phyloP scores from a whole-genome alignment of 2,329 filamentous ascomycete genomes.

The Bipolaris cookei region DNA sequence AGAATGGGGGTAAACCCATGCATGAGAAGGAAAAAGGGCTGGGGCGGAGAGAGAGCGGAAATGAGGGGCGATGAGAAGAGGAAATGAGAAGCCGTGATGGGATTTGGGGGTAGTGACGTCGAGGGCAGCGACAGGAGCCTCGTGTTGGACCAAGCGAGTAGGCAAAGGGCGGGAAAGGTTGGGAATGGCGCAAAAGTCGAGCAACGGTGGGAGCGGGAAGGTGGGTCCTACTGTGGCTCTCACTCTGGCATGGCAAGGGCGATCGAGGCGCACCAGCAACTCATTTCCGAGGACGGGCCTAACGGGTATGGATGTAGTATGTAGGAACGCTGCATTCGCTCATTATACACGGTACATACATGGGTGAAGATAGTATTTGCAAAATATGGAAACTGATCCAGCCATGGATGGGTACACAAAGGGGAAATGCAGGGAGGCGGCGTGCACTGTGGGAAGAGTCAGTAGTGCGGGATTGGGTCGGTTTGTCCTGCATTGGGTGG shows the following conservation, averaged over 20 bases:
- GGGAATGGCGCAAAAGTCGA: slow-evolving; percentile 18
- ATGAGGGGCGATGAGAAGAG: slow-evolving; percentile 1
- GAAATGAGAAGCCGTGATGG: slow-evolving; percentile 8
- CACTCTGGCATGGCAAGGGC: slow-evolving; percentile 29
- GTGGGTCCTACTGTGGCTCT: slow-evolving; percentile 22
- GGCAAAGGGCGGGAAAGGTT: slow-evolving; percentile 1
- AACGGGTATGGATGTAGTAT: not conserved
- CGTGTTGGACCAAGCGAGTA: slow-evolving; percentile 1
- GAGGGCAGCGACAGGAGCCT: slow-evolving; percentile 8
- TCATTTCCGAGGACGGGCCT: slow-evolving; percentile 38
- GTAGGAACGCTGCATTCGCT: not conserved
- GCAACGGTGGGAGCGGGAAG: slow-evolving; percentile 17
- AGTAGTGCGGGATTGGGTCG: not conserved
- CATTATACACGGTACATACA: not conserved
- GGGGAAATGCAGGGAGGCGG: not conserved
- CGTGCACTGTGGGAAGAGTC: not conserved
- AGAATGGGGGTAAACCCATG: not conserved
- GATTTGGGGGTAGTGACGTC: slow-evolving; percentile 27
- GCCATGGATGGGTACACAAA: not conserved
- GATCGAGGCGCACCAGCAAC: slow-evolving; percentile 23
- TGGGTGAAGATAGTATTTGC: not conserved
- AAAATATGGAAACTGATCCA: no score
- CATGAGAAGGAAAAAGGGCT: not conserved
- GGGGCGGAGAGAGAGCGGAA: not conserved
- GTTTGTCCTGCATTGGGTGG: not conserved